Percentiles rank a stretch among this genome's conserved stretches.
Conservation (phyloP, 2,329 filamentous ascomycete species). For the Ophiosphaerella herpotricha region DNA sequence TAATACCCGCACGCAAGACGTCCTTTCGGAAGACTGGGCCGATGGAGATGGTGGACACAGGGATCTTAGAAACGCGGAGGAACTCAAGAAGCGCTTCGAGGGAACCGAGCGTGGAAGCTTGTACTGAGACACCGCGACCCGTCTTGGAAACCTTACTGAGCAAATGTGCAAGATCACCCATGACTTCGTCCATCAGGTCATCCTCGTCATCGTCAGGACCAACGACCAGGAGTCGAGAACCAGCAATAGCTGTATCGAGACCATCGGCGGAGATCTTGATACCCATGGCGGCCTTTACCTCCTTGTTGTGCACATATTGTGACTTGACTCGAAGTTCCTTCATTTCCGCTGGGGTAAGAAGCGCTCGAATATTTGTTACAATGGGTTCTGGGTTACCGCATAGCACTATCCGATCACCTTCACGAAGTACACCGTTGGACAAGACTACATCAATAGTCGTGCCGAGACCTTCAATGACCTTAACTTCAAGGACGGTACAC, state of each 20-base stretch:
- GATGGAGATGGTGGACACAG: constrained; percentile 95
- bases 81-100: constrained; percentile 96
- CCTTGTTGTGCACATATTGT: constrained; percentile 97
- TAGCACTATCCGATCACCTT: constrained; percentile 92
- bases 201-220: constrained; percentile 96
- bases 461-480: constrained; percentile 97
- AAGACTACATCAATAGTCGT: constrained; percentile 98
- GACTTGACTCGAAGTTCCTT: constrained; percentile 96
- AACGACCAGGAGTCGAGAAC: constrained; percentile 90
- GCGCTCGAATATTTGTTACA: constrained; percentile 89
- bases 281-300: constrained; percentile 96
- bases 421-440: constrained; percentile 90
- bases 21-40: constrained; percentile 98
- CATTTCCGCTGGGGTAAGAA: constrained; percentile 89
- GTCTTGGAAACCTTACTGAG: constrained; percentile 91
- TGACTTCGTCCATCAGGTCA: constrained; percentile 94
- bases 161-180: constrained; percentile 88
- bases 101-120: constrained; percentile 95
- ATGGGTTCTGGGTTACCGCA: constrained; percentile 98
- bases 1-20: constrained; percentile 89
- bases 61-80: constrained; percentile 93
- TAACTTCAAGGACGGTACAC: constrained; percentile 97
- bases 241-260: constrained; percentile 93
- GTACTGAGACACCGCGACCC: constrained; percentile 92
- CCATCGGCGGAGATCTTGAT: constrained; percentile 98